phyloP scores from a whole-genome alignment of 495 filamentous ascomycete genomes.

The Penicilliopsis zonata region DNA sequence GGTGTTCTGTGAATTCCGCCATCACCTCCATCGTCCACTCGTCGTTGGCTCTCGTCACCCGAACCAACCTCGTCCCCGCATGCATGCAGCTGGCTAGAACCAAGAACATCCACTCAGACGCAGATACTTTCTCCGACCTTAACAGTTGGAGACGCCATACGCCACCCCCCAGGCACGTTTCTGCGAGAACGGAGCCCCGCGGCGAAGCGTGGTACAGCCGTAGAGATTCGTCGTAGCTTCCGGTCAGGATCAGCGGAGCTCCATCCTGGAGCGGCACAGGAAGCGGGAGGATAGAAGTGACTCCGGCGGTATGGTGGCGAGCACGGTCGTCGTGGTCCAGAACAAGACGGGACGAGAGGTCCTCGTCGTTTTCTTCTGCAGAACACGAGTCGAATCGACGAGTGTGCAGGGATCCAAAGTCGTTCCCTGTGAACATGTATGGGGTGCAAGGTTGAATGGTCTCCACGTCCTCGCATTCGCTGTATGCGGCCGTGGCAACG shows the following conservation, averaged over 20 bases:
- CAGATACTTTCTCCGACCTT: slow-evolving; percentile 8
- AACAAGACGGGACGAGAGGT: slow-evolving; percentile 9
- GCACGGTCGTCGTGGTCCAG: slow-evolving; percentile 24
- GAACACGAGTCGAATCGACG: slow-evolving; percentile 15
- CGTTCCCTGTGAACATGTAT: slow-evolving; percentile 27
- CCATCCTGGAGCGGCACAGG: slow-evolving; percentile 20
- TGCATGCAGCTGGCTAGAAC: slow-evolving; percentile 93
- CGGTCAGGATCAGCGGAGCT: slow-evolving; percentile 57
- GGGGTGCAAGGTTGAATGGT: slow-evolving; percentile 2
- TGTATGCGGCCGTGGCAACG: slow-evolving; percentile 20
- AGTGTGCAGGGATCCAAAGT: slow-evolving; percentile 23
- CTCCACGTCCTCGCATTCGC: neutral
- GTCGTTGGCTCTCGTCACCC: slow-evolving; percentile 25
- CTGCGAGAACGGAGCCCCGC: slow-evolving; percentile 36
- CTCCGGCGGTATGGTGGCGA: slow-evolving; percentile 61
- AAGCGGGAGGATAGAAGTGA: slow-evolving; percentile 75
- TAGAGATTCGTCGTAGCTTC: slow-evolving; percentile 84
- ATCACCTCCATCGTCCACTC: slow-evolving; percentile 56
- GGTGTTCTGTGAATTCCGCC: slow-evolving; percentile 69
- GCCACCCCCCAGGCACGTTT: slow-evolving; percentile 65
- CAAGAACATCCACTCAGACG: slow-evolving; percentile 22
- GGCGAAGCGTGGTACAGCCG: slow-evolving; percentile 44
- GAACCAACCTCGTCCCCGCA: slow-evolving; percentile 61
- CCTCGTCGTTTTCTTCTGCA: slow-evolving; percentile 7
- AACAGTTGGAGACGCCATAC: slow-evolving; percentile 79